Evolutionary conservation across 805 yeast species (phyloP).

Genomic region (Grigorovia yakushimaensis): DNA sequence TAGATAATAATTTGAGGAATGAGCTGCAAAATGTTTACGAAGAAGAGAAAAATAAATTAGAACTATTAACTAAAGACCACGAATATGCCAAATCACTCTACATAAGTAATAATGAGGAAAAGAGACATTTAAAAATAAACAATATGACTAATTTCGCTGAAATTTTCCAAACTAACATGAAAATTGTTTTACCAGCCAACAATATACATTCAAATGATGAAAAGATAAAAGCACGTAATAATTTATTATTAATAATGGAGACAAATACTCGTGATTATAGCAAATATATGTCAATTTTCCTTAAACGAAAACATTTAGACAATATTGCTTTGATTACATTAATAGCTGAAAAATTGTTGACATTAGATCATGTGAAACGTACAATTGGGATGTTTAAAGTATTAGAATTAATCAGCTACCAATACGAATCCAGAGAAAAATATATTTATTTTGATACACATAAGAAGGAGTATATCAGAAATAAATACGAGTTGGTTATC

Average conservation of each 20-base stretch:
- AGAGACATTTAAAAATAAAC: slow-evolving; percentile 4
- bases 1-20: slow-evolving; percentile 21
- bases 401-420: slow-evolving; percentile 8
- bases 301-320: slow-evolving; percentile 23
- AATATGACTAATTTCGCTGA: slow-evolving; percentile 16
- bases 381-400: slow-evolving; percentile 14
- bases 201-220: neutral
- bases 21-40: slow-evolving; percentile 22
- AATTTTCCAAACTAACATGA: slow-evolving; percentile 23
- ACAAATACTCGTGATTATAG: slow-evolving; percentile 20
- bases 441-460: slow-evolving; percentile 16
- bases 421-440: slow-evolving; percentile 1
- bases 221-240: slow-evolving; percentile 11
- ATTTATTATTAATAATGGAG: slow-evolving; percentile 16
- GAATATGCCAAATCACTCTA: slow-evolving; percentile 10
- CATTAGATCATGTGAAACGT: slow-evolving; percentile 21
- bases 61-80: slow-evolving; percentile 14
- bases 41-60: slow-evolving; percentile 20
- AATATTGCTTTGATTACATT: slow-evolving; percentile 14
- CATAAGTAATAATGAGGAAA: slow-evolving; percentile 6
- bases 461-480: slow-evolving; percentile 15
- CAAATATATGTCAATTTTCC: slow-evolving; percentile 24
- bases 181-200: slow-evolving; percentile 8
- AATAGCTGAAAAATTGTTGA: slow-evolving; percentile 20
- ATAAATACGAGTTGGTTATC: slow-evolving; percentile 15